Evolutionary conservation across 208 protist genomes (phyloP).

Genomic region (Leishmania braziliensis): DNA sequence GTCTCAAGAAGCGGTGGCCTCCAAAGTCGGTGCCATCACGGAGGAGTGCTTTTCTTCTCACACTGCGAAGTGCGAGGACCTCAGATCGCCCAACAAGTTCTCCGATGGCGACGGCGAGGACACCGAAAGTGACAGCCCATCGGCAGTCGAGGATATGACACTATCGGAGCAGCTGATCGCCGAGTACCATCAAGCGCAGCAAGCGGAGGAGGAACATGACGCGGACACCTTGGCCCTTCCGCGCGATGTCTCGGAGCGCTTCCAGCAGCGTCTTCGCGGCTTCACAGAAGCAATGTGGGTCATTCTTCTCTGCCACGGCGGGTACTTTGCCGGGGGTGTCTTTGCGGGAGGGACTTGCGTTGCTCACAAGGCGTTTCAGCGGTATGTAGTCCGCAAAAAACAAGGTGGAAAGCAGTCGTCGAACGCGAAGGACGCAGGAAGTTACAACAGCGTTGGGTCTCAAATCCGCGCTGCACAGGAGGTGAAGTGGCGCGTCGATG

Average conservation of each 20-base stretch:
- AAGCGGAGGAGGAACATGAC: conserved; percentile 49
- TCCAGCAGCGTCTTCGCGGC: conserved; percentile 37
- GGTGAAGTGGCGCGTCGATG: conserved; percentile 81
- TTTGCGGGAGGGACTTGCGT: conserved; percentile 62
- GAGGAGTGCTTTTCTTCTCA: not conserved
- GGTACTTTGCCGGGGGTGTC: conserved; percentile 88
- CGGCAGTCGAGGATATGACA: conserved; percentile 14
- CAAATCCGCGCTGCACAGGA: conserved; percentile 89
- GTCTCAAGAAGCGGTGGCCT: too few relatives aligned
- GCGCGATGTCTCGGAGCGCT: conserved; percentile 21
- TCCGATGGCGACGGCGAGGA: conserved; percentile 15
- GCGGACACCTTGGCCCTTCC: conserved; percentile 34
- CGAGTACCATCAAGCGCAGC: conserved; percentile 60
- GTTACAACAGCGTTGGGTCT: conserved; percentile 81
- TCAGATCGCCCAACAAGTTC: not conserved
- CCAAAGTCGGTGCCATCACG: not conserved
- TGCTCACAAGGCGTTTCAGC: conserved; percentile 85
- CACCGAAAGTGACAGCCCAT: conserved; percentile 10
- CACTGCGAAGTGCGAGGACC: not conserved
- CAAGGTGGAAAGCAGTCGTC: conserved; percentile 91
- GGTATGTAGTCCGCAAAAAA: conserved; percentile 94
- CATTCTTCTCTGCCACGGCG: conserved; percentile 88
- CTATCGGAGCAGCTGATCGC: conserved; percentile 73
- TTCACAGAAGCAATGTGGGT: conserved; percentile 61
- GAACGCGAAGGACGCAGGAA: conserved; percentile 74